Evolutionary conservation across 345 rosid species (phyloP), one percentile per base, ranked within the genome.

Genomic region (Limnanthes douglasii): DNA sequence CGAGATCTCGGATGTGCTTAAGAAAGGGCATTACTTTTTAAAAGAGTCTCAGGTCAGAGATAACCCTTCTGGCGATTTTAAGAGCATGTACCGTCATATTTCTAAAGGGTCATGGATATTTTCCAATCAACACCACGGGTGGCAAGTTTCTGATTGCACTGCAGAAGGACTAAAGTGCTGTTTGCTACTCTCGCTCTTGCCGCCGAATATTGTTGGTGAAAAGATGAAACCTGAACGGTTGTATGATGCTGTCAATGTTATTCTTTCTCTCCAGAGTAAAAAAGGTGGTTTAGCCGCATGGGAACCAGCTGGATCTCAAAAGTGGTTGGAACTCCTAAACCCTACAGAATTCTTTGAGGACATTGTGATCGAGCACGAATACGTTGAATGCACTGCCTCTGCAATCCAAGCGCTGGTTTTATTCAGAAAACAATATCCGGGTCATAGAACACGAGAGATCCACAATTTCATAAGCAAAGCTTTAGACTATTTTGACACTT

Each of bases 31-130:
- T 41, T 78, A 75, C 33, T 83, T 78, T 53, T 38, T 88, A 30
- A 88, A 83, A 45, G 51, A 54, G 27, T 88, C 93, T 22, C 95
- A 79, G 80, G 93, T 68, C 25, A 48, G 48, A 53, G 77, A 71
- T 26, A 68, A 75, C 46, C 86, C 86, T 41, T 53, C 69, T 8
- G 39, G 30, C 19, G 57, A 57, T 12, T 57, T 20, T 22, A 40
- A 11, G 6, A 57, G 38, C 32, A 57, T 57, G 63, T 13, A 39
- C 29, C 63, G 63, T 33, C 57, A 57, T 10, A 50, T 57, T 11
- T 57, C 63, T 31, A 50, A 50, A 50, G 57, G 63, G 15, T 50
- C 63, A 0, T 57, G 63, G 63, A 57, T 57, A 20, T 50, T 57
- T 39, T 57, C 63, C 22, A 47, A 50, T 16, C 24, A 46, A 21